These are phyloP conservation scores for Sporobolomyces roseus DNA, from an alignment of 768 basidiomycete species.

Conservation along the genomic window DNA sequence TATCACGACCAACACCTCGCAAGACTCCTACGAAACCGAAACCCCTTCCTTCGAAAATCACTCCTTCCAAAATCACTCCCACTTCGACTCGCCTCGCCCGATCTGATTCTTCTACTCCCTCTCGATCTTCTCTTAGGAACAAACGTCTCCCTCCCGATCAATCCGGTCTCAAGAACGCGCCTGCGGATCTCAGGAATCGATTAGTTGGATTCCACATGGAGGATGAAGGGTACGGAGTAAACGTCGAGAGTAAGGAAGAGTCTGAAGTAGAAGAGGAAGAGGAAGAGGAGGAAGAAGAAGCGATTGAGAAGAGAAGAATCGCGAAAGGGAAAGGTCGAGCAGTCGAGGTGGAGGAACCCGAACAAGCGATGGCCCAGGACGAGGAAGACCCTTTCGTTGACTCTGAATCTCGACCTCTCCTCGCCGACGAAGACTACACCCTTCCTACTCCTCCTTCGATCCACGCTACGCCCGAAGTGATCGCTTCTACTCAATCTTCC, in stretches of 20 bases:
- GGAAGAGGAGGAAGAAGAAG: slow-evolving; percentile 9
- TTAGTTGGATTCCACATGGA: slow-evolving; percentile 38
- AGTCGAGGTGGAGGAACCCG: slow-evolving; percentile 14
- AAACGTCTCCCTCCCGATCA: slow-evolving; percentile 16
- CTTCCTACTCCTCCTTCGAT: slow-evolving; percentile 10
- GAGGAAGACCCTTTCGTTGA: slow-evolving; percentile 1
- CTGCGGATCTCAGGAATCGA: slow-evolving; percentile 4
- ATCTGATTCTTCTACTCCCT: neutral
- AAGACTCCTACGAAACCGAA: slow-evolving; percentile 1
- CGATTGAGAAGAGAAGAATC: neutral
- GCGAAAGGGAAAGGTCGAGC: slow-evolving; percentile 20
- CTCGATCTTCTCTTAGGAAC: slow-evolving; percentile 23
- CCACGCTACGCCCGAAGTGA: neutral
- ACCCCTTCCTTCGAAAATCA: neutral
- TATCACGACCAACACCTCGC: slow-evolving; percentile 20
- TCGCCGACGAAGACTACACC: neutral
- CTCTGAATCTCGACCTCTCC: neutral
- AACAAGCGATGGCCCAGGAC: slow-evolving; percentile 14
- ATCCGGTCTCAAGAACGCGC: slow-evolving; percentile 23
- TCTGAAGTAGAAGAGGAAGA: neutral
- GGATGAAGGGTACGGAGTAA: slow-evolving; percentile 31
- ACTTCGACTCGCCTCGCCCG: neutral
- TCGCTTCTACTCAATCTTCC: neutral
- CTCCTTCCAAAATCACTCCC: neutral
- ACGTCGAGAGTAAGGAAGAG: neutral